Evolutionary conservation across 129 eudicot species (phyloP), one percentile per base, ranked within the genome.

Genomic region (Pseudognaphalium luteoalbum): DNA sequence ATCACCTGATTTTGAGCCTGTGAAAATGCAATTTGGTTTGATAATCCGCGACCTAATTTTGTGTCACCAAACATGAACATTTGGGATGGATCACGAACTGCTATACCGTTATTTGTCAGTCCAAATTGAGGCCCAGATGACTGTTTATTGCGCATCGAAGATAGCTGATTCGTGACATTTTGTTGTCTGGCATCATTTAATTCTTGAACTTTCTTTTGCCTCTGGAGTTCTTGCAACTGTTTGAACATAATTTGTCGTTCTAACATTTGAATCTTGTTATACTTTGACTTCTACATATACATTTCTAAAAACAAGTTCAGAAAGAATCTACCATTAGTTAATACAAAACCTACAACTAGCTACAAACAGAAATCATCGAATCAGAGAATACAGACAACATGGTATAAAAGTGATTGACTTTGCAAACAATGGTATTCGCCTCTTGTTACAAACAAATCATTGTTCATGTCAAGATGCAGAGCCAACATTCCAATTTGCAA

Each of bases 191-290:
- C 63, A 60, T 80, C 85, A n/a, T 83, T 76, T 14, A 84, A 47
- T 51, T 79, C 86, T 83, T 81, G 88, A 20, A 84, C 77, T 80
- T 85, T 85, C 82, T 81, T 88, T 71, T 81, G 84, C 81, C 78
- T 79, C 81, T 85, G 87, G 74, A 81, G 73, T 84, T 86, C 93
- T 76, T 91, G 90, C 76, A 84, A 66, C 81, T 91, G 83, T 82
- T 84, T 91, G 78, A 86, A 73, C 88, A 91, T 88, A 28, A 83
- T 81, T 28, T 89, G 87, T 64, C 90, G 78, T 80, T 89, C 92
- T 86, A 87, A 83, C 92, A 87, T 85, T 80, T 80, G 76, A 68
- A 71, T 80, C 64, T 82, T 77, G 67, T 71, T 71, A 61, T 39
- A 52, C 71, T 72, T 75, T 66, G 66, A 75, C 80, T 75, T 72